These are phyloP conservation scores for Brassica carinata DNA, from an alignment of 345 rosid genomes.

Conservation along the genomic window DNA sequence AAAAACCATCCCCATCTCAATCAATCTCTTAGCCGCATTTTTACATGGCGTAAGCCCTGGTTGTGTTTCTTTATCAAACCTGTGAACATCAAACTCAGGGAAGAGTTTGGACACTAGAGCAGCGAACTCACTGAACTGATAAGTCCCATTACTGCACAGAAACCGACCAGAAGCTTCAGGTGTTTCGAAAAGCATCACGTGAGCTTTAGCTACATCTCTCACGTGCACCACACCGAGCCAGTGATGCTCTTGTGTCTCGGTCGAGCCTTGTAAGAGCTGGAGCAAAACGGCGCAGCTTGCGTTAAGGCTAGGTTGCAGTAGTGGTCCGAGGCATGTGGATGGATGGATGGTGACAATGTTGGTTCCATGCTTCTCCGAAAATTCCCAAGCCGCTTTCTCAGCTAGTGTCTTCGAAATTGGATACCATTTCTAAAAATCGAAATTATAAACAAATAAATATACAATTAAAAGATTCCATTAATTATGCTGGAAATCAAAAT, in stretches of 20 bases:
- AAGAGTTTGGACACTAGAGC: constrained; percentile 59
- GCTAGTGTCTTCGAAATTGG: constrained; percentile 80
- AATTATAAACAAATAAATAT: background rate
- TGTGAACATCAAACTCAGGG: constrained; percentile 67
- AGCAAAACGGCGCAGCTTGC: constrained; percentile 74
- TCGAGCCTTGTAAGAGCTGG: constrained; percentile 67
- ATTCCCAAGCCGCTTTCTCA: constrained; percentile 83
- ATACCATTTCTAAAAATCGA: constrained; percentile 63
- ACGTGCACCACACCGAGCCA: constrained; percentile 89
- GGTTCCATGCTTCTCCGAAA: constrained; percentile 56
- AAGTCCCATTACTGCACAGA: constrained; percentile 78
- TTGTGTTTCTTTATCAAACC: constrained; percentile 63
- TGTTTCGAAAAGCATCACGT: constrained; percentile 58
- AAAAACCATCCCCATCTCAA: constrained; percentile 62
- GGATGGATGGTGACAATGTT: constrained; percentile 80
- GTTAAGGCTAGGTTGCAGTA: constrained; percentile 68
- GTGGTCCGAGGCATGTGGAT: constrained; percentile 71
- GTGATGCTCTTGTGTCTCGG: constrained; percentile 64
- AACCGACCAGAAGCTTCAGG: constrained; percentile 70
- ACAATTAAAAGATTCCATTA: background rate
- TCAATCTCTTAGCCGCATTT: constrained; percentile 77
- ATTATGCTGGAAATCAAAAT: background rate
- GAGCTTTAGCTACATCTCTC: constrained; percentile 72
- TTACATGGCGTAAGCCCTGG: constrained; percentile 56
- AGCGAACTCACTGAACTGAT: constrained; percentile 73